These are phyloP conservation scores for Hypoxylon lienhwacheense DNA, from an alignment of 495 filamentous ascomycete genomes.

Conservation along the genomic window DNA sequence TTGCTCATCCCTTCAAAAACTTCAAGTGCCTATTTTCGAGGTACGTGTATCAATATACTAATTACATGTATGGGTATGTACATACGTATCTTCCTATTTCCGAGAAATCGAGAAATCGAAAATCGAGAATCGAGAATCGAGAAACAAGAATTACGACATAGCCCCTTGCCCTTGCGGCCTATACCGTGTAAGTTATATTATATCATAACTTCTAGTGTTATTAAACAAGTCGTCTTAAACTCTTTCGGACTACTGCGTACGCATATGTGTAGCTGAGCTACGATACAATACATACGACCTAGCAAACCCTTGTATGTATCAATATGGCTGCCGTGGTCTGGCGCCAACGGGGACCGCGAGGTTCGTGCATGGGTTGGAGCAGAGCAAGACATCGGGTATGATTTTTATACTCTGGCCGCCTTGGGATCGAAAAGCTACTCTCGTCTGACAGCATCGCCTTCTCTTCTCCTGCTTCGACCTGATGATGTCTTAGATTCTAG, in stretches of 20 bases:
- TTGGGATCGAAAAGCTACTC: constrained; percentile 1
- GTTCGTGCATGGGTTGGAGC: not conserved
- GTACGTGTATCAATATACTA: too few species aligned
- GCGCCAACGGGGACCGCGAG: constrained; percentile 5
- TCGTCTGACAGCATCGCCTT: constrained; percentile 2
- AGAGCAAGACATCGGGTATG: not conserved
- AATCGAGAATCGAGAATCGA: too few species aligned
- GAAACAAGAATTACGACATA: not conserved
- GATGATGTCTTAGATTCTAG: constrained; percentile 6
- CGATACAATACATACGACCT: constrained; percentile 4
- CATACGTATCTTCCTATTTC: too few species aligned
- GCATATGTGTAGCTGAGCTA: not conserved
- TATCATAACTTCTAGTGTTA: not conserved
- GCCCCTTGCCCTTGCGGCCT: not conserved
- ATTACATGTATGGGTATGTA: too few species aligned
- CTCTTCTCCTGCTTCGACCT: constrained; percentile 7
- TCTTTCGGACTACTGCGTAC: not conserved
- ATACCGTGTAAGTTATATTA: too few species aligned
- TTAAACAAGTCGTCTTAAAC: constrained; percentile 3
- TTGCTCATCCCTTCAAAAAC: too few species aligned
- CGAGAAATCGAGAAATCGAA: too few species aligned
- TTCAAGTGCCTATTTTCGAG: too few species aligned
- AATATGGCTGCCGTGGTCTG: constrained; percentile 5
- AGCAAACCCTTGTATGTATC: not conserved
- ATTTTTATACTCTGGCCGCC: constrained; percentile 1